These are phyloP conservation scores for Paxillus rubicundulus DNA, from an alignment of 768 basidiomycete genomes.

Conservation along the genomic window DNA sequence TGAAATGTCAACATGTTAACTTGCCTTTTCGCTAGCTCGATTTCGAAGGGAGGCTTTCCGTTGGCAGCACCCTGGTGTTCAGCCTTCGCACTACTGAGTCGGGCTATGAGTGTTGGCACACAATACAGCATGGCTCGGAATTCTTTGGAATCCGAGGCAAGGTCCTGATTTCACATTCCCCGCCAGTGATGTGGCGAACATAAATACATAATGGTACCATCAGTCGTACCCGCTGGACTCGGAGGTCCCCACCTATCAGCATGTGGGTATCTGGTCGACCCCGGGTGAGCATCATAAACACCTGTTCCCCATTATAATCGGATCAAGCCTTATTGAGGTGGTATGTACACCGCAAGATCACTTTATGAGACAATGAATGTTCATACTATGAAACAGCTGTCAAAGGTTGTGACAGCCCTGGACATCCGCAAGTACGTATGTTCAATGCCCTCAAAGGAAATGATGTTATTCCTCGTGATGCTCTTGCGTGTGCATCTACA, in stretches of 20 bases:
- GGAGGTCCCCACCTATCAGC: not conserved
- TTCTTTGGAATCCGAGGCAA: too few relatives aligned
- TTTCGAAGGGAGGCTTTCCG: too few relatives aligned
- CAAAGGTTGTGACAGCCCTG: not conserved
- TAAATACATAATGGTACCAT: too few relatives aligned
- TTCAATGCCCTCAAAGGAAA: not conserved
- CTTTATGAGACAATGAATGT: not conserved
- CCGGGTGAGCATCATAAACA: not conserved
- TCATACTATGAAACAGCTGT: not conserved
- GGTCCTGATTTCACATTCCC: too few relatives aligned
- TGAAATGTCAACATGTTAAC: too few relatives aligned
- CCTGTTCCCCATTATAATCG: not conserved
- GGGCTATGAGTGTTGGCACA: not conserved
- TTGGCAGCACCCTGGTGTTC: too few relatives aligned
- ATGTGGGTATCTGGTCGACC: not conserved
- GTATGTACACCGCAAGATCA: not conserved
- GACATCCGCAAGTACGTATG: conserved; percentile 1
- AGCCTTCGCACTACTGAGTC: too few relatives aligned
- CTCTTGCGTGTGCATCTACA: not conserved
- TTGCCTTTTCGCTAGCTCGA: too few relatives aligned
- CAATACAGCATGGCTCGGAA: not conserved
- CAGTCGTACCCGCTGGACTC: not conserved
- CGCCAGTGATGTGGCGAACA: too few relatives aligned
- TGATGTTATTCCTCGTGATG: not conserved
- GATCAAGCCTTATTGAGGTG: conserved; percentile 7